Evolutionary conservation across 169 alveolate genomes (phyloP).

Genomic region (Plasmodium cynomolgi): DNA sequence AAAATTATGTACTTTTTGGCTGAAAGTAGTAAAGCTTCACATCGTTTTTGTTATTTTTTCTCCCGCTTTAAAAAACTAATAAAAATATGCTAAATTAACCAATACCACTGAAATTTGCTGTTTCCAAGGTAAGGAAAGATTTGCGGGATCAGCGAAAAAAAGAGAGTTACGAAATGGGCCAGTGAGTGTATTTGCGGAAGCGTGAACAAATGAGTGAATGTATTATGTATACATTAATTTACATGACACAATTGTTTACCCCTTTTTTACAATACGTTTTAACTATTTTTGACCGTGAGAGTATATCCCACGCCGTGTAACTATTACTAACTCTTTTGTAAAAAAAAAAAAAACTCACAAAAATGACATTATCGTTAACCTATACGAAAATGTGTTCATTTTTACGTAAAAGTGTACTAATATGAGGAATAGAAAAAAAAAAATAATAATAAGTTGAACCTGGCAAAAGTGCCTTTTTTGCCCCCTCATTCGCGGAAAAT

Average conservation of each 20-base stretch:
- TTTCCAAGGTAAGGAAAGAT: constrained; percentile 1
- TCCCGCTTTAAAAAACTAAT: neutral
- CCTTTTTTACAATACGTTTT: neutral
- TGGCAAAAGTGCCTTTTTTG: neutral
- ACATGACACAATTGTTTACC: neutral
- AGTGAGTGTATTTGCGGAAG: neutral
- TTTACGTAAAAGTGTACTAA: neutral
- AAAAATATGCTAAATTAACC: neutral
- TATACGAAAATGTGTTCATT: neutral
- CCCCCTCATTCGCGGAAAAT: neutral
- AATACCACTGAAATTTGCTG: neutral
- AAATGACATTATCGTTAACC: neutral
- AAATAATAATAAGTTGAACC: neutral
- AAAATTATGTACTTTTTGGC: neutral
- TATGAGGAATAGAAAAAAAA: neutral
- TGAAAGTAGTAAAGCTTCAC: neutral
- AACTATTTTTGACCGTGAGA: neutral
- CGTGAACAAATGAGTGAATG: neutral
- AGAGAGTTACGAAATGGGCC: neutral
- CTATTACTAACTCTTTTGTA: neutral
- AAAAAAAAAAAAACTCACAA: neutral
- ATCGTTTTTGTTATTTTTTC: neutral
- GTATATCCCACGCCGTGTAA: neutral
- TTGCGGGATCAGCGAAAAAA: neutral
- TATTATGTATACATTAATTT: neutral